Percentiles rank a stretch among this genome's conserved stretches.
Conservation (phyloP, 495 filamentous ascomycete genomes). For the Neurospora sp. region DNA sequence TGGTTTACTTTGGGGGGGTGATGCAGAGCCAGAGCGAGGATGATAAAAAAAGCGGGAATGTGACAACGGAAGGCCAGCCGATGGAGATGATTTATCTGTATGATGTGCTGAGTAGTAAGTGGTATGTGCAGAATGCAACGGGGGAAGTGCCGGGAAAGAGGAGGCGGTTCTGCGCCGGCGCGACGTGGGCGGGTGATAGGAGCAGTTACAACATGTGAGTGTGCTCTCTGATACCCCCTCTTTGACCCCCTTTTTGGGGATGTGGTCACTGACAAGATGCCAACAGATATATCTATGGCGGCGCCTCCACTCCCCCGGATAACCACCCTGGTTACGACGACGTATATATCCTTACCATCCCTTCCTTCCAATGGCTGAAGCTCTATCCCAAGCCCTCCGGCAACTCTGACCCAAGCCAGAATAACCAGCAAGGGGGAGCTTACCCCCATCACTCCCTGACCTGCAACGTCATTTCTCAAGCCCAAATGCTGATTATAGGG, state of each 20-base stretch:
- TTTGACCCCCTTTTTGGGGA: not conserved
- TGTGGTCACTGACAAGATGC: not conserved
- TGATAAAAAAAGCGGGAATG: slow-evolving; percentile 19
- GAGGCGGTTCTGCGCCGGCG: slow-evolving; percentile 45
- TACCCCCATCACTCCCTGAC: slow-evolving; percentile 37
- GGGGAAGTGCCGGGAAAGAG: slow-evolving; percentile 36
- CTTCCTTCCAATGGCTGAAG: slow-evolving; percentile 48
- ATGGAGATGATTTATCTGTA: slow-evolving; percentile 40
- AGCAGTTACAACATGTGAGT: slow-evolving; percentile 47
- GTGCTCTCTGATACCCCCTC: not conserved
- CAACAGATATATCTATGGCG: slow-evolving; percentile 43
- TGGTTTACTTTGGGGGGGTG: slow-evolving; percentile 44
- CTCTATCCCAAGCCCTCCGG: slow-evolving; percentile 23
- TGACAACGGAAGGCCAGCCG: slow-evolving; percentile 17
- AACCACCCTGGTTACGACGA: slow-evolving; percentile 39
- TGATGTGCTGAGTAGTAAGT: slow-evolving; percentile 40
- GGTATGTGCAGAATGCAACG: slow-evolving; percentile 43
- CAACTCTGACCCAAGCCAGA: not conserved
- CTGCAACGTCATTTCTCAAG: slow-evolving; percentile 39
- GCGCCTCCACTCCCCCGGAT: slow-evolving; percentile 30
- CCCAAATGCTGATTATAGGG: slow-evolving; percentile 63
- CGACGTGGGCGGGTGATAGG: slow-evolving; percentile 41
- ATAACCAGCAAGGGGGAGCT: slow-evolving; percentile 11
- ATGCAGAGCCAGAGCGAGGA: not conserved
- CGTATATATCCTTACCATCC: slow-evolving; percentile 46